Conservation (phyloP, 345 rosid species). For the Litchi chinensis region DNA sequence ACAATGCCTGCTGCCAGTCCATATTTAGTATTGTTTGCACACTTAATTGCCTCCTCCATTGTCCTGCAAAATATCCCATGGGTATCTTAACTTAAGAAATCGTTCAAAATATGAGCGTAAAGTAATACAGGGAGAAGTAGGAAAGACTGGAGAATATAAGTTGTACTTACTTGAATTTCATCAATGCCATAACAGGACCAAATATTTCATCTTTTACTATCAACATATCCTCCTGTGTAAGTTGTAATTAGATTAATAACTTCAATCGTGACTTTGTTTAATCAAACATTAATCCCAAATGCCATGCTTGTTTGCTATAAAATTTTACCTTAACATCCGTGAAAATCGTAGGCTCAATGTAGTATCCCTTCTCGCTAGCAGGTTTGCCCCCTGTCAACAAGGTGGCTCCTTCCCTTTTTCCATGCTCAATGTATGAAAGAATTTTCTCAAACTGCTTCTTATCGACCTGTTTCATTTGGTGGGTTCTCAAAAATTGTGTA, state of each 20-base stretch:
- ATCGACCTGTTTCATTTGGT: constrained; percentile 45
- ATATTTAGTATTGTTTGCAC: constrained; percentile 65
- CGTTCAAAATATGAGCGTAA: too few relatives aligned
- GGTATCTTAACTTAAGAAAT: too few relatives aligned
- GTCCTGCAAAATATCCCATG: constrained; percentile 44
- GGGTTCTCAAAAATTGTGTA: background rate
- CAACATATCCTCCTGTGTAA: constrained; percentile 61
- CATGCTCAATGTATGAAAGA: constrained; percentile 68
- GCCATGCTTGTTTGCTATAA: background rate
- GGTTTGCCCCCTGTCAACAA: constrained; percentile 65
- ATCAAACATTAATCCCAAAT: background rate
- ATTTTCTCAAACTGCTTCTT: constrained; percentile 58
- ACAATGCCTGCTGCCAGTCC: constrained; percentile 83
- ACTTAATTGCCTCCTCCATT: constrained; percentile 60
- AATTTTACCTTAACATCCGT: constrained; percentile 55
- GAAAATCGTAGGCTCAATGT: constrained; percentile 68
- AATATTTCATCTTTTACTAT: constrained; percentile 78
- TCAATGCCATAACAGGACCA: constrained; percentile 73
- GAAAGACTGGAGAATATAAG: background rate
- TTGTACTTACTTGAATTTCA: constrained; percentile 69
- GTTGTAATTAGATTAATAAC: background rate
- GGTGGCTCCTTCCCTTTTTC: constrained; percentile 73
- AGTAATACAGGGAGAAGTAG: too few relatives aligned
- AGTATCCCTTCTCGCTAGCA: constrained; percentile 57
- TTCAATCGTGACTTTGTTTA: background rate